These are phyloP conservation scores for Medicago arabica DNA, from an alignment of 306 rosid species.

Conservation along the genomic window DNA sequence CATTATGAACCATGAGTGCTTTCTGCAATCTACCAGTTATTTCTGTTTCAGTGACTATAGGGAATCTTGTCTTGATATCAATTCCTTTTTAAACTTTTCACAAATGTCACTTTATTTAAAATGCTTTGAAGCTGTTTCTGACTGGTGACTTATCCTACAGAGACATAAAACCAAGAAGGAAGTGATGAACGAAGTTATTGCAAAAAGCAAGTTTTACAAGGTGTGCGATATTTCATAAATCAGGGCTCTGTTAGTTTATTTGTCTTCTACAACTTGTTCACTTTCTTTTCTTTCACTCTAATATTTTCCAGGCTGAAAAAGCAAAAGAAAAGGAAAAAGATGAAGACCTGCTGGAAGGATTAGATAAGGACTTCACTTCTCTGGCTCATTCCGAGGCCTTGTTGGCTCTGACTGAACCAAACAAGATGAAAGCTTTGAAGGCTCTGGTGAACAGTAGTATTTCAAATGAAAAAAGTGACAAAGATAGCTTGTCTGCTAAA, in stretches of 20 bases:
- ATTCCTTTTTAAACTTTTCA: background rate
- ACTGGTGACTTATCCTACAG: conserved; percentile 52
- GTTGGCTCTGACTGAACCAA: conserved; percentile 65
- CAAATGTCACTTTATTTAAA: conserved; percentile 11
- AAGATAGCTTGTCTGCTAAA: conserved; percentile 49
- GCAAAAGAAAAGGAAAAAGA: conserved; percentile 88
- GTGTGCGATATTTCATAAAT: conserved; percentile 47
- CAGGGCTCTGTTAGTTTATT: conserved; percentile 22
- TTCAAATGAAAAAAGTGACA: conserved; percentile 53
- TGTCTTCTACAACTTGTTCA: conserved; percentile 20
- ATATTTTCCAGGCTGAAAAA: conserved; percentile 76
- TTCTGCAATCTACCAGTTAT: background rate
- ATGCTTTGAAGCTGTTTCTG: conserved; percentile 36
- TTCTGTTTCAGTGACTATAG: conserved; percentile 20
- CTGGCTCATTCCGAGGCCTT: conserved; percentile 64
- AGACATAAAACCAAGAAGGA: conserved; percentile 86
- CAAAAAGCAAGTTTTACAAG: conserved; percentile 84
- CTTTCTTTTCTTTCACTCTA: conserved; percentile 19
- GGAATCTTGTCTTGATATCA: background rate
- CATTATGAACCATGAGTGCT: background rate
- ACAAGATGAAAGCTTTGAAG: conserved; percentile 73
- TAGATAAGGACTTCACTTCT: conserved; percentile 71
- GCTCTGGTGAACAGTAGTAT: conserved; percentile 62
- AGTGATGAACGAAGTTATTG: conserved; percentile 79
- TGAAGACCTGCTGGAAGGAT: conserved; percentile 71